Base-by-base conservation (phyloP, 768 basidiomycete species). In the Boletus barrowsii region DNA sequence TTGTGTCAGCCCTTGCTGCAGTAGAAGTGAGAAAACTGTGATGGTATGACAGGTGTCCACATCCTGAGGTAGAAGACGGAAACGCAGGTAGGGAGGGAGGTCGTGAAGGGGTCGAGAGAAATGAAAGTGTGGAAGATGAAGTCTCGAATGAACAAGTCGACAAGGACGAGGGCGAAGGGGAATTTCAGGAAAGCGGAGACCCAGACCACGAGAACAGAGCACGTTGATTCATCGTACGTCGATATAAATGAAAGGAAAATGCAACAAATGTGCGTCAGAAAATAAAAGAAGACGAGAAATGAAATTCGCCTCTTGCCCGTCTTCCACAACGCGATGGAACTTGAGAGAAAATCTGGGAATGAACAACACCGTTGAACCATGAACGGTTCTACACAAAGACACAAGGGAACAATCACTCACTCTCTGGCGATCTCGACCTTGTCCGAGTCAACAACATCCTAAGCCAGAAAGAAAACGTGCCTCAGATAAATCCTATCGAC, bases 371-470 rank as follows among this genome's bases (percentile, higher is more conserved):
- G n/a, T n/a, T n/a, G n/a, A 1, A 7, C 44, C 22, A n/a, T 13
- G 26, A 51, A 39, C 18, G 29, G 3, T 6, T 8, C 7, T 10
- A 0, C 32, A n/a, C 15, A 5, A 29, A 22, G 24, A 37, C 17
- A 37, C 6, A 11, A 39, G 13, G 0, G 26, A 40, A 1, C 5
- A 0, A 36, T 11, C 4, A 51, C 80, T 49, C 52, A 84, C 84
- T 86, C 84, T 66, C 73, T 70, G 6, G 75, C 76, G 22, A 86
- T 84, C 49, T 86, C 83, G 2, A 58, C 67, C 62, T 77, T 81
- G 66, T 86, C 84, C 0, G 80, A 76, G 50, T 86, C 84, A 1
- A 83, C 76, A 13, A 86, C 83, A 46, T 86, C 84, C 83, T 86
- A 51, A 17, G n/a, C 48, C 14, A 14, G 17, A 32, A 7, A 15